Conservation (phyloP, 2,329 filamentous ascomycete genomes). For the Aspergillus novoparasiticus region DNA sequence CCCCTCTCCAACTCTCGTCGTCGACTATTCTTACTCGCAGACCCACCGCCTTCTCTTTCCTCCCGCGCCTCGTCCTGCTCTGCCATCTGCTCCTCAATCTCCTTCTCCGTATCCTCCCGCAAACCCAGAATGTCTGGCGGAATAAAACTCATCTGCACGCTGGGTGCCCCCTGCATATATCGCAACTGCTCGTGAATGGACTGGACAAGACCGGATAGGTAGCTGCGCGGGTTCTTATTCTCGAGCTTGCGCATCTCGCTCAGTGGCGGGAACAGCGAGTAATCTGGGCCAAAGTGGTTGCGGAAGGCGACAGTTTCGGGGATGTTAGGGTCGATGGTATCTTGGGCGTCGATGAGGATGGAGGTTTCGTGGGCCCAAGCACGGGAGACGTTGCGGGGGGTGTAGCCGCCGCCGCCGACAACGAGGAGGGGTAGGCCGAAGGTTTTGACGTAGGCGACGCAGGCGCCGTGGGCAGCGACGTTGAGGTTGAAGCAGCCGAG, state of each 20-base stretch:
- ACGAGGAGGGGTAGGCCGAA: constrained; percentile 81
- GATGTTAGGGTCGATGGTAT: constrained; percentile 71
- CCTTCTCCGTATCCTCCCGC: constrained; percentile 51
- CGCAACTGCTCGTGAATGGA: constrained; percentile 82
- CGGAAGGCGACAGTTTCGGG: constrained; percentile 82
- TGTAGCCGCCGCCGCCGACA: constrained; percentile 94
- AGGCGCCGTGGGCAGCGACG: constrained; percentile 89
- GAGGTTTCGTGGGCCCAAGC: constrained; percentile 97
- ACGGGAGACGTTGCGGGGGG: constrained; percentile 90
- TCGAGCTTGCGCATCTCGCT: constrained; percentile 68
- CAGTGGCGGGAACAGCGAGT: constrained; percentile 83
- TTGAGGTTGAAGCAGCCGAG: constrained; percentile 96
- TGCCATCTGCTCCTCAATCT: constrained; percentile 48
- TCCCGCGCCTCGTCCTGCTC: constrained; percentile 42
- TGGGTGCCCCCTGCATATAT: constrained; percentile 82
- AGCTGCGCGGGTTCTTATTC: constrained; percentile 79
- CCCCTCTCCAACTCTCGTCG: constrained; percentile 40
- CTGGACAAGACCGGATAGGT: constrained; percentile 73
- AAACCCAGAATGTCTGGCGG: constrained; percentile 71
- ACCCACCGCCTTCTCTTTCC: constrained; percentile 33
- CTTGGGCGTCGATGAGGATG: constrained; percentile 76
- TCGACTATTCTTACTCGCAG: constrained; percentile 22
- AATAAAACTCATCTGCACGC: constrained; percentile 80
- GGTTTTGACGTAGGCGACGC: constrained; percentile 84
- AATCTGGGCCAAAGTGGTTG: constrained; percentile 84